Base-by-base conservation (phyloP, 2,329 filamentous ascomycete species). In the Rutstroemia sp. region DNA sequence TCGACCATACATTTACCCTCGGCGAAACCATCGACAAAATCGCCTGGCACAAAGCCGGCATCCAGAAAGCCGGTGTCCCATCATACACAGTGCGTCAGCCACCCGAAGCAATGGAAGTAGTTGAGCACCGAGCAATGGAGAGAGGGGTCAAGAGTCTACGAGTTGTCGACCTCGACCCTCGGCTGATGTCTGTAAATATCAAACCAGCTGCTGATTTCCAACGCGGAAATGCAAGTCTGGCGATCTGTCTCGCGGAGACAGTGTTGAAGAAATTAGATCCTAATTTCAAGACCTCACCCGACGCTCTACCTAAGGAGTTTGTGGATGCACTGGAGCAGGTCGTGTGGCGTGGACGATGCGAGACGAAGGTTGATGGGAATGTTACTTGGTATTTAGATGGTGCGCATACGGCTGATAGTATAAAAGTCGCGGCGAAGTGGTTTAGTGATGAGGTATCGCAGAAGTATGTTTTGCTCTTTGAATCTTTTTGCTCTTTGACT, bases 311-410 rank as follows among this genome's bases (percentile, higher is more conserved):
- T 0, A 69, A 72, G 10, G 79, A 84, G 61, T 88, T 96, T 66
- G 73, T 83, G 23, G 76, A 80, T 14, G 94, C 91, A 0, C 75
- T 99, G 1, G 84, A 92, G 68, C 73, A 82, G 63, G 87, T 90
- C 2, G 81, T 83, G 2, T 88, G 91, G 75, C 81, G 90, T 42
- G 94, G 92, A 4, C 80, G 94, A 47, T 96, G 92, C 67, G 82
- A 86, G 62, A 73, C 78, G 42, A 82, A 79, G 64, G 63, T 71
- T 3, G 79, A 83, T 59, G 76, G 75, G 2, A 75, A 77, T 16
- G 75, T 95, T 5, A 78, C 77, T 16, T 99, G 92, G 92, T 87
- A 92, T 67, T 81, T 99, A 19, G 94, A 99, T 68, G 92, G 94
- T 8, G 94, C 91, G 2, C 94, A 99, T 71, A 99, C 92, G 0